These are phyloP conservation scores for Alternaria longipes DNA, from an alignment of 2,329 filamentous ascomycete species.

Conservation along the genomic window DNA sequence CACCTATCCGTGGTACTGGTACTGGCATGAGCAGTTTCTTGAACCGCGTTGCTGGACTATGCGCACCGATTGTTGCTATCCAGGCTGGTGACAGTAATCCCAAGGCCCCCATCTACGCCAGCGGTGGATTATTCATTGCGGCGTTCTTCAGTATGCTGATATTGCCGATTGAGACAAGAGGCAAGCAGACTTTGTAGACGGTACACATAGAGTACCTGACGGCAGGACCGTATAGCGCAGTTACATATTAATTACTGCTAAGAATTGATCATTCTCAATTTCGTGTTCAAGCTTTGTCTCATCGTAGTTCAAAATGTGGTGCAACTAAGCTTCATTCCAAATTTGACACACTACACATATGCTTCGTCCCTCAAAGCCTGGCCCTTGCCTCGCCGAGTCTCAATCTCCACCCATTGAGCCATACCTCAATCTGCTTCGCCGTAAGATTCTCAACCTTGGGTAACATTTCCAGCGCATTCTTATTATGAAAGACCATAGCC, in stretches of 20 bases:
- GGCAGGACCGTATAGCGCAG: neutral
- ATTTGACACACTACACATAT: neutral
- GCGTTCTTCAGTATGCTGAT: constrained; percentile 54
- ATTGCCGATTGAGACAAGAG: constrained; percentile 56
- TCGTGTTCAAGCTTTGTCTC: neutral
- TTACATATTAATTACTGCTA: neutral
- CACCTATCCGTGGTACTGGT: constrained; percentile 74
- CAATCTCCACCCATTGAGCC: constrained; percentile 4
- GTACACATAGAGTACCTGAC: neutral
- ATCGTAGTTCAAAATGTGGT: neutral
- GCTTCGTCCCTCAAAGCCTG: neutral
- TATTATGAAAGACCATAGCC: neutral
- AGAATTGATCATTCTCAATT: neutral
- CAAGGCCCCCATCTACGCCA: constrained; percentile 55
- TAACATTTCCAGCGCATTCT: neutral
- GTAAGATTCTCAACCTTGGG: neutral
- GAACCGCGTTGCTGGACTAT: constrained; percentile 72
- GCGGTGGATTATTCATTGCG: constrained; percentile 55
- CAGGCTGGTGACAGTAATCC: constrained; percentile 52
- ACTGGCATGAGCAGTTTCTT: constrained; percentile 77
- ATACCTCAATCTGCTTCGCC: neutral
- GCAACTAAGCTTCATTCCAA: neutral
- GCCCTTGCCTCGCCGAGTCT: neutral
- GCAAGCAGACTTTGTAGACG: constrained; percentile 52
- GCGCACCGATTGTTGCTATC: constrained; percentile 72